A percentile compares a stretch with the other conserved stretches of the same genome.
phyloP scores from a whole-genome alignment of 83 land plant genomes.

The Picea mariana region DNA sequence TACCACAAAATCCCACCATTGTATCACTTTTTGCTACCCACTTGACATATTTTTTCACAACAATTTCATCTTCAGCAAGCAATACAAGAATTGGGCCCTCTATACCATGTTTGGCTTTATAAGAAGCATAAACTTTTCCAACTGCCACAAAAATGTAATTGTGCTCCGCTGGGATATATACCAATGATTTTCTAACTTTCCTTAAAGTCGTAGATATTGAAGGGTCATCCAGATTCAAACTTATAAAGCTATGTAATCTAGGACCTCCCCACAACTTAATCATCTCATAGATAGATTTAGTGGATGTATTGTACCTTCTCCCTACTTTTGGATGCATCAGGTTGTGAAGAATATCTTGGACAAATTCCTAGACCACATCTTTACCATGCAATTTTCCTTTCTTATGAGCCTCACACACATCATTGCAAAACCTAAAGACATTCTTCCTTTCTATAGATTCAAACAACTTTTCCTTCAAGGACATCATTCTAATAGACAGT shows the following conservation, averaged over 20 bases:
- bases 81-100: background rate
- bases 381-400: background rate
- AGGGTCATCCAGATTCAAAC: background rate
- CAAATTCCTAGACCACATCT: background rate
- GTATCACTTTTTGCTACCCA: background rate
- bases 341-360: background rate
- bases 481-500: background rate
- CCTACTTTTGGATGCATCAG: background rate
- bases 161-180: too few relatives aligned
- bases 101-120: background rate
- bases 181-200: background rate
- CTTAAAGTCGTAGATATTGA: background rate
- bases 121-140: background rate
- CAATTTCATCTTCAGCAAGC: background rate
- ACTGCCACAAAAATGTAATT: background rate
- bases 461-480: background rate
- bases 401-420: too few relatives aligned
- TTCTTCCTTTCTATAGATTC: background rate
- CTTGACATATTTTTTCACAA: background rate
- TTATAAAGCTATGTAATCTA: background rate
- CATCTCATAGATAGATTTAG: too few relatives aligned
- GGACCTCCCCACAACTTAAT: too few relatives aligned
- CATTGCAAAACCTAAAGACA: background rate
- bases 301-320: too few relatives aligned
- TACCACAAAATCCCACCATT: background rate